Percentiles rank a stretch among this genome's conserved stretches.
Evolutionary conservation across 208 protist species (phyloP).

Genomic region (Borovskyia barvae): DNA sequence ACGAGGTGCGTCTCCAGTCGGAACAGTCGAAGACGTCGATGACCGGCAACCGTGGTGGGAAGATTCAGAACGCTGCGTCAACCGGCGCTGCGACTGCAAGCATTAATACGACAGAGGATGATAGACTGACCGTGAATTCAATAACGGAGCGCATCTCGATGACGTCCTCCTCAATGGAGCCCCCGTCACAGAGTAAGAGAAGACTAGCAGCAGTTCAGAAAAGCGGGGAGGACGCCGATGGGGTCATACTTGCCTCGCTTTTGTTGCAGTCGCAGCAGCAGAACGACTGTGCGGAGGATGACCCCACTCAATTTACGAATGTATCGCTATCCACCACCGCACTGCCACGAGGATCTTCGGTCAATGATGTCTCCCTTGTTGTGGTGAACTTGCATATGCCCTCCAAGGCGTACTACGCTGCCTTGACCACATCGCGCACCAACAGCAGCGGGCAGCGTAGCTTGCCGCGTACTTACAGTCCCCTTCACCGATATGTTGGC

Average conservation of each 20-base stretch:
- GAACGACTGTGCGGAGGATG: neutral
- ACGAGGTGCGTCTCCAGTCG: too few species aligned
- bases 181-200: too few species aligned
- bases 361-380: conserved; percentile 41
- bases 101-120: too few species aligned
- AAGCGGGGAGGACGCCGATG: too few species aligned
- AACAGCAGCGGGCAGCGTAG: conserved; percentile 17
- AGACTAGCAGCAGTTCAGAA: too few species aligned
- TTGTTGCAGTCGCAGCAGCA: neutral
- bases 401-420: conserved; percentile 28
- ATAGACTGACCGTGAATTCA: too few species aligned
- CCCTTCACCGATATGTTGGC: conserved; percentile 19
- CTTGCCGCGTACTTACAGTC: conserved; percentile 5
- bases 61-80: too few species aligned
- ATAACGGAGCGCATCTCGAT: too few species aligned
- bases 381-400: conserved; percentile 70
- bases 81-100: too few species aligned
- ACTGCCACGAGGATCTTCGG: neutral
- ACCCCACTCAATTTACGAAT: neutral
- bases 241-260: neutral
- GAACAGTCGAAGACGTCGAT: too few species aligned
- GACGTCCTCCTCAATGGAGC: too few species aligned
- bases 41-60: too few species aligned
- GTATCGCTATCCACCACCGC: neutral
- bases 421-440: conserved; percentile 28